phyloP scores from a whole-genome alignment of 306 rosid genomes.

The Corylus americana region DNA sequence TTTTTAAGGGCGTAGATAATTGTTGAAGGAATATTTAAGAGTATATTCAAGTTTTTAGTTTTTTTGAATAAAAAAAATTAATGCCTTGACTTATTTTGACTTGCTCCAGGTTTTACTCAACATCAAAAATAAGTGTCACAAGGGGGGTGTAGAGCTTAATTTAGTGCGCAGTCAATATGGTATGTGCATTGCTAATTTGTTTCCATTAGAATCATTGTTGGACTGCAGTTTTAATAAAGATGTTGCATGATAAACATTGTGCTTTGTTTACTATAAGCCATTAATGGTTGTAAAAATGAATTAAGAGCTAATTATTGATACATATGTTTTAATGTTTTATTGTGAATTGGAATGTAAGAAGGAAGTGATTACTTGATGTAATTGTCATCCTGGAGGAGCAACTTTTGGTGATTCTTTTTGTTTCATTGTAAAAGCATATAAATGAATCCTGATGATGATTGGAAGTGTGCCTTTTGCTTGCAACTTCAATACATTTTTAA shows the following conservation, averaged over 20 bases:
- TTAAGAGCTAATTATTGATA: not conserved
- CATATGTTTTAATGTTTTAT: not conserved
- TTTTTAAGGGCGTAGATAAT: not conserved
- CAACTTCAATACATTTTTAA: not conserved
- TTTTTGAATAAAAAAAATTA: not conserved
- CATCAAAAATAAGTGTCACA: not conserved
- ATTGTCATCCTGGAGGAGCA: not conserved
- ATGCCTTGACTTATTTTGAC: not conserved
- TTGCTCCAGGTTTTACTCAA: not conserved
- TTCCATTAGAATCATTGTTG: not conserved
- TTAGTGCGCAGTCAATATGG: not conserved
- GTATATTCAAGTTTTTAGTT: not conserved
- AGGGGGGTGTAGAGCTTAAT: not conserved
- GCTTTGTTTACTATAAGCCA: not conserved
- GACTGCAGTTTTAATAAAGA: not conserved
- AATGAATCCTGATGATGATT: not conserved
- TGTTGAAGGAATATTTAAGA: not conserved
- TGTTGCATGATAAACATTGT: not conserved
- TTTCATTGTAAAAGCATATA: not conserved
- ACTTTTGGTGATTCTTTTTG: not conserved
- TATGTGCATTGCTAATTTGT: constrained; percentile 1
- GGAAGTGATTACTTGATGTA: not conserved
- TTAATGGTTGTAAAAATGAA: not conserved
- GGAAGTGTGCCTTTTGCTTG: not conserved
- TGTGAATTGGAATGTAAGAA: not conserved